Base-by-base conservation (phyloP, 129 eudicot species). In the Deinandra increscens region DNA sequence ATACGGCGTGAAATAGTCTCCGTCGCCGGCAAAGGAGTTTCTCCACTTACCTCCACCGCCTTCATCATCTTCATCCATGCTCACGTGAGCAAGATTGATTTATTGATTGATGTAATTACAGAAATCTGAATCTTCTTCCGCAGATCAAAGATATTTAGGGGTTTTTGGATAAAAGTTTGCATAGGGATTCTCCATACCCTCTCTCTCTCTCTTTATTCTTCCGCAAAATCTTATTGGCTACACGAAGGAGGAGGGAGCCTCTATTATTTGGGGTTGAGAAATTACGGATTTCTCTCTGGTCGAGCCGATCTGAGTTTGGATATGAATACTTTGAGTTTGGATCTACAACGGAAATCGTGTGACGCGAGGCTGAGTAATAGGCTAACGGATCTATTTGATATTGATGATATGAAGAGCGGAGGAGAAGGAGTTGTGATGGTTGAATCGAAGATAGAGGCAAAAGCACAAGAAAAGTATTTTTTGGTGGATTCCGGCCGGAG, bases 261-360 rank as follows among this genome's bases (percentile, higher is more conserved):
- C 79, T 76, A 82, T 82, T 82, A 82, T 82, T 75, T 78, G 86
- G 72, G 69, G 43, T 61, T 72, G n/a, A n/a, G n/a, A n/a, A n/a
- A n/a, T n/a, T n/a, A n/a, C n/a, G n/a, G n/a, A n/a, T n/a, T n/a
- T n/a, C n/a, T n/a, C n/a, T n/a, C n/a, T n/a, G n/a, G n/a, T n/a
- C n/a, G n/a, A n/a, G n/a, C n/a, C n/a, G n/a, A n/a, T n/a, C n/a
- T n/a, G n/a, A n/a, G n/a, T n/a, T n/a, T n/a, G n/a, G n/a, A n/a
- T n/a, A n/a, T n/a, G n/a, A n/a, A n/a, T n/a, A n/a, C n/a, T n/a
- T n/a, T n/a, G n/a, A n/a, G n/a, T n/a, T n/a, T n/a, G n/a, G n/a
- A n/a, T n/a, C n/a, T n/a, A n/a, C n/a, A n/a, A n/a, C n/a, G n/a
- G n/a, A n/a, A n/a, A n/a, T n/a, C n/a, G n/a, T n/a, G n/a, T n/a